Evolutionary conservation across 176 grass and related monocot species (phyloP).

Genomic region (Rhynchospora pubera): DNA sequence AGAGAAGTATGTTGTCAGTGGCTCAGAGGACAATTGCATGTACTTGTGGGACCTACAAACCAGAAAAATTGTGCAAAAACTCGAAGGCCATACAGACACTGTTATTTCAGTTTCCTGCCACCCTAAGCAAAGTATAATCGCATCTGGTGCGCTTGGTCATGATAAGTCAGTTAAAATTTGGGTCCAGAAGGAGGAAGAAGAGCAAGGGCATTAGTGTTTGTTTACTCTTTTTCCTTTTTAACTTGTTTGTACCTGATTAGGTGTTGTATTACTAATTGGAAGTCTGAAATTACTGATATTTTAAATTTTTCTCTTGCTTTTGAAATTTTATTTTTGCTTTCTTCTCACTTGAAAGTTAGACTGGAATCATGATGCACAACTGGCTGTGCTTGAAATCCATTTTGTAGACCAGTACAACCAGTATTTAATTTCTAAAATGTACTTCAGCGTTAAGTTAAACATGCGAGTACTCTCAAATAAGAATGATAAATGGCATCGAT

Average conservation of each 20-base stretch:
- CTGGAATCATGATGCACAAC: neutral
- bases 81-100: slow-evolving; percentile 72
- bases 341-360: neutral
- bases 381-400: neutral
- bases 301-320: neutral
- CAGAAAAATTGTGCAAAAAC: slow-evolving; percentile 80
- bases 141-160: slow-evolving; percentile 61
- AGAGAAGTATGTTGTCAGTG: slow-evolving; percentile 87
- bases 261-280: neutral
- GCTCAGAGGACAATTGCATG: slow-evolving; percentile 78
- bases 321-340: neutral
- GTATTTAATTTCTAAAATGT: too few species aligned
- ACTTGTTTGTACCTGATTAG: slow-evolving; percentile 5
- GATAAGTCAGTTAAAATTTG: slow-evolving; percentile 92
- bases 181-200: slow-evolving; percentile 59
- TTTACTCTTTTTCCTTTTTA: neutral
- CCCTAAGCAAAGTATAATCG: slow-evolving; percentile 77
- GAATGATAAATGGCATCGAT: too few species aligned
- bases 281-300: neutral
- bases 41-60: slow-evolving; percentile 94
- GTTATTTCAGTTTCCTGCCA: slow-evolving; percentile 84
- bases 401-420: too few species aligned
- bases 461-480: too few species aligned
- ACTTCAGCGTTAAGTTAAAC: too few species aligned
- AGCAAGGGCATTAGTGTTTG: slow-evolving; percentile 7